A percentile compares a stretch with the other conserved stretches of the same genome.
Evolutionary conservation across 139 green algal species (phyloP).

Genomic region (Deuterostichococcus epilithicus): DNA sequence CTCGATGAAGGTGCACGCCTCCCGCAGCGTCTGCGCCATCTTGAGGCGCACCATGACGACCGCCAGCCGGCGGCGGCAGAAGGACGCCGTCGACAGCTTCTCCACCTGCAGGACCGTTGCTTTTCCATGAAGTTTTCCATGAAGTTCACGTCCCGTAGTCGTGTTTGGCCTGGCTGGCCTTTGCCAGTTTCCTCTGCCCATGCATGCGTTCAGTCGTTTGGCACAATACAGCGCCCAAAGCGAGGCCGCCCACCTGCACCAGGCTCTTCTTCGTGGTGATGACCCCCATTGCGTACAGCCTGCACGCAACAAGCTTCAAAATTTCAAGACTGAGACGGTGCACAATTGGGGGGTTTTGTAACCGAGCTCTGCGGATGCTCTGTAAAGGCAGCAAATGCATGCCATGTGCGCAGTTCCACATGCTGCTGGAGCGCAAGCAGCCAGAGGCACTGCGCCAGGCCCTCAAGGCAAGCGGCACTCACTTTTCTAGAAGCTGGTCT

Average conservation of each 20-base stretch:
- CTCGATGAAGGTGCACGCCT: slow-evolving; percentile 94
- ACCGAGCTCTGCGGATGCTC: too few relatives aligned
- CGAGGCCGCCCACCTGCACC: slow-evolving; percentile 86
- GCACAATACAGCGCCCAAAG: too few relatives aligned
- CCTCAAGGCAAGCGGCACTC: slow-evolving; percentile 3
- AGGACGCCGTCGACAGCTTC: slow-evolving; percentile 83
- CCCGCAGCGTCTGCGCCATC: slow-evolving; percentile 88
- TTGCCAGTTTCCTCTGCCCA: too few relatives aligned
- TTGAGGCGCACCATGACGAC: slow-evolving; percentile 92
- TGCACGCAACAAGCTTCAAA: slow-evolving; percentile 15
- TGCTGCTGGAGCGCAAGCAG: neutral
- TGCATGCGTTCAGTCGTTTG: too few relatives aligned
- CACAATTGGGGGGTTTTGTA: too few relatives aligned
- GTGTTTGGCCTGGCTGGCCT: too few relatives aligned
- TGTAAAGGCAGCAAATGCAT: too few relatives aligned
- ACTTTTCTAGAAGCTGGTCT: slow-evolving; percentile 94
- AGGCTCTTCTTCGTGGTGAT: slow-evolving; percentile 91
- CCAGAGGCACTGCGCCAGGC: neutral
- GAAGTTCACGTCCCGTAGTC: too few relatives aligned
- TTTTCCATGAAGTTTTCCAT: too few relatives aligned
- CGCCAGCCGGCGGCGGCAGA: slow-evolving; percentile 86
- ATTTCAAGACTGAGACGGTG: neutral
- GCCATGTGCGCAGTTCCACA: too few relatives aligned
- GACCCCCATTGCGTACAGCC: slow-evolving; percentile 90
- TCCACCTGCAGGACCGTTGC: slow-evolving; percentile 60